These are phyloP conservation scores for Diplodia sapinea DNA, from an alignment of 2,329 filamentous ascomycete genomes.

Conservation along the genomic window DNA sequence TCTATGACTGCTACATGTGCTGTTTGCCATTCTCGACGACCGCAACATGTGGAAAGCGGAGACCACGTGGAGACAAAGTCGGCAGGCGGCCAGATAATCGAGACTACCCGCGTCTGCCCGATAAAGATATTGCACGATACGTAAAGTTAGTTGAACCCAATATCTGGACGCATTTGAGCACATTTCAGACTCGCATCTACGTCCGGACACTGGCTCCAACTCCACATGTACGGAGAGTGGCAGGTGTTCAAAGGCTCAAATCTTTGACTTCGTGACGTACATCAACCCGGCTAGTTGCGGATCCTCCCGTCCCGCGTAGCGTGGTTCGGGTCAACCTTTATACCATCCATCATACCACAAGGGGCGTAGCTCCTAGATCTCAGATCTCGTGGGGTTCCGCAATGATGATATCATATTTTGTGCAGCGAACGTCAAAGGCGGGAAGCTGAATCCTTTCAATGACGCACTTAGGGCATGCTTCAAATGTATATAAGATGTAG, in stretches of 20 bases:
- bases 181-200: no score
- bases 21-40: not conserved
- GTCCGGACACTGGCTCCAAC: no score
- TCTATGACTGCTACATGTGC: not conserved
- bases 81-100: no score
- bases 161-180: no score
- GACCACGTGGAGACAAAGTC: not conserved
- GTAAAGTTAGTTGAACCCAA: no score
- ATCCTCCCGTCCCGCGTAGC: slow-evolving; percentile 1
- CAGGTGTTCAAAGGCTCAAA: no score
- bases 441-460: not conserved
- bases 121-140: no score
- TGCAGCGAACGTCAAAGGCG: not conserved
- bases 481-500: not conserved
- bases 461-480: slow-evolving; percentile 8
- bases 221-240: no score
- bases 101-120: no score
- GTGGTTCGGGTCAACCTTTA: not conserved
- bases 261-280: not conserved
- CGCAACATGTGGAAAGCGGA: not conserved
- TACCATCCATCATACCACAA: not conserved
- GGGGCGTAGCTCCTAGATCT: not conserved
- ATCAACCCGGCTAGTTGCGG: not conserved
- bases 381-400: not conserved
- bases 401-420: slow-evolving; percentile 13